Conservation (phyloP, 371 early-diverging fungal genomes). For the Homolaphlyctis polyrhiza region DNA sequence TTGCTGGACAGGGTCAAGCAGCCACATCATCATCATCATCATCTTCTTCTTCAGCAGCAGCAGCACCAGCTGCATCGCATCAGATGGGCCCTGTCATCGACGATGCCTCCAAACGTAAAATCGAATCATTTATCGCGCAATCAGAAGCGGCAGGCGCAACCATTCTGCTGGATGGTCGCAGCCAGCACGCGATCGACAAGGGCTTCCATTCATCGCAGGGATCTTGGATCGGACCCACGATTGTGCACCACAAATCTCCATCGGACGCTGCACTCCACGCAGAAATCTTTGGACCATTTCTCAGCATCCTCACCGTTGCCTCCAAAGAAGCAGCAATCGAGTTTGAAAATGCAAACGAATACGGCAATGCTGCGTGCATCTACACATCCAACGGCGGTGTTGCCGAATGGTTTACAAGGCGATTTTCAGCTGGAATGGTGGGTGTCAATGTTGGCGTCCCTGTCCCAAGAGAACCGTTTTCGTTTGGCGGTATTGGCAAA, state of each 20-base stretch:
- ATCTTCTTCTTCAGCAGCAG: no score
- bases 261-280: slow-evolving; percentile 59
- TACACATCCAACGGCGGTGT: slow-evolving; percentile 57
- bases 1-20: slow-evolving; percentile 34
- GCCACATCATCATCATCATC: no score
- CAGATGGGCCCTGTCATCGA: slow-evolving; percentile 68
- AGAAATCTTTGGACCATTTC: slow-evolving; percentile 74
- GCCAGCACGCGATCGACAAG: slow-evolving; percentile 16
- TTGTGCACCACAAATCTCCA: slow-evolving; percentile 48
- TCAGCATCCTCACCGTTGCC: slow-evolving; percentile 40
- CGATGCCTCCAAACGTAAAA: slow-evolving; percentile 46
- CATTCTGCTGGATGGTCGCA: slow-evolving; percentile 65
- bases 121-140: slow-evolving; percentile 51
- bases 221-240: slow-evolving; percentile 66
- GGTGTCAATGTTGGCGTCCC: slow-evolving; percentile 77
- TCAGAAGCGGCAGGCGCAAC: slow-evolving; percentile 46
- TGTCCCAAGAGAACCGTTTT: slow-evolving; percentile 64
- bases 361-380: slow-evolving; percentile 71
- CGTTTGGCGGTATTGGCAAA: slow-evolving; percentile 67
- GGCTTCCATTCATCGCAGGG: slow-evolving; percentile 28
- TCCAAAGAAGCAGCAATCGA: slow-evolving; percentile 54
- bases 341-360: slow-evolving; percentile 64
- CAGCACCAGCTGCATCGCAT: not conserved
- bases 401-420: slow-evolving; percentile 57
- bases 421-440: slow-evolving; percentile 66